Percentiles rank a stretch among this genome's conserved stretches.
Evolutionary conservation across 441 rosid species (phyloP).

Genomic region (Daphne laureola): DNA sequence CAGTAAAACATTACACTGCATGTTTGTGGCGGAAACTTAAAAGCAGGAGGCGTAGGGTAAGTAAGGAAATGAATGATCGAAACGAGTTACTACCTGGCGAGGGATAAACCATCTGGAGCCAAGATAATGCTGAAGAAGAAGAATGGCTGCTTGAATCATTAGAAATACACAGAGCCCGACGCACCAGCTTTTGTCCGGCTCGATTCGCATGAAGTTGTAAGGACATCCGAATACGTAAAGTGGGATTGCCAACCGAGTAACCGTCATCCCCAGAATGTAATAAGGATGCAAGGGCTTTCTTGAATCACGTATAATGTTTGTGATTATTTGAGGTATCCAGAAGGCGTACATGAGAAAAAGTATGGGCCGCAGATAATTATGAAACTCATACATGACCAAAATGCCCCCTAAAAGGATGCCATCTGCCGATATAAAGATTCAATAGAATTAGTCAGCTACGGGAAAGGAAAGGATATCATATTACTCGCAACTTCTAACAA

Average conservation of each 20-base stretch:
- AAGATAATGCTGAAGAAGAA: conserved; percentile 88
- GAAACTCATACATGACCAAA: conserved; percentile 90
- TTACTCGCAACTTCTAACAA: neutral
- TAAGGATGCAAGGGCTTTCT: conserved; percentile 95
- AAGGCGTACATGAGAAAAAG: conserved; percentile 83
- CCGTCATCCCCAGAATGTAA: conserved; percentile 81
- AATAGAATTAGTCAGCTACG: no score
- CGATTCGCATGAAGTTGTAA: conserved; percentile 87
- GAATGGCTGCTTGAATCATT: conserved; percentile 77
- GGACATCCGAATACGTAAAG: conserved; percentile 92
- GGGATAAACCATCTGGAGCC: conserved; percentile 98
- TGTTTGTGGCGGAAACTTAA: neutral
- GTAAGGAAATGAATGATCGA: conserved; percentile 8
- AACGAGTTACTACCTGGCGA: conserved; percentile 54
- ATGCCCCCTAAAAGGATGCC: conserved; percentile 98
- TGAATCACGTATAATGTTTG: conserved; percentile 78
- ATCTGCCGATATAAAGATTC: conserved; percentile 40
- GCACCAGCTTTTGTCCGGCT: conserved; percentile 82
- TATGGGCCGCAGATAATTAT: conserved; percentile 63
- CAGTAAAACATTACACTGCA: neutral
- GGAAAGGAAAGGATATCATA: neutral
- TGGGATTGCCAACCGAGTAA: conserved; percentile 84
- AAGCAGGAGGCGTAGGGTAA: neutral
- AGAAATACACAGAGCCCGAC: conserved; percentile 49
- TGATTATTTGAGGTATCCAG: conserved; percentile 91